These are phyloP conservation scores for Rhinocladiella similis DNA, from an alignment of 2,329 filamentous ascomycete species.

Conservation along the genomic window DNA sequence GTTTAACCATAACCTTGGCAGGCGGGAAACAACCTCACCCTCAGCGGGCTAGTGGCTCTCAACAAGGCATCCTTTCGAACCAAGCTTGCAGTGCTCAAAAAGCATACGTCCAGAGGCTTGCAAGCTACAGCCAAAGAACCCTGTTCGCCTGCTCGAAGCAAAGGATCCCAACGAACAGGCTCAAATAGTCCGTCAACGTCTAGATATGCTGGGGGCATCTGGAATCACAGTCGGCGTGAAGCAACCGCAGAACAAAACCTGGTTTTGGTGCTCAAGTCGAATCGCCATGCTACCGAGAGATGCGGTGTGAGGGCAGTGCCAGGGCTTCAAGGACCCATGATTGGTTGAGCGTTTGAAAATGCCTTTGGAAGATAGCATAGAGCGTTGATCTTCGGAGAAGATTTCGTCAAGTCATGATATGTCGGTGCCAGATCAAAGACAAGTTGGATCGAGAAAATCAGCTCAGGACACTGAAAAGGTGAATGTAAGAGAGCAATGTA, in stretches of 20 bases:
- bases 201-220: background rate
- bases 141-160: background rate
- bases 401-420: too few relatives aligned
- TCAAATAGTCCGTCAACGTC: background rate
- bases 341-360: too few relatives aligned
- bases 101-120: background rate
- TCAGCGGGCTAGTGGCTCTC: background rate
- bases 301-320: too few relatives aligned
- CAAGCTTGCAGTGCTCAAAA: background rate
- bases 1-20: background rate
- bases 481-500: too few relatives aligned
- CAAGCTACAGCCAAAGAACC: background rate
- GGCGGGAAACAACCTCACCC: background rate
- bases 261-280: background rate
- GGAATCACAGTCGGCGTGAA: background rate
- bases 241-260: background rate
- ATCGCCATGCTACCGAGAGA: too few relatives aligned
- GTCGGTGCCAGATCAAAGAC: too few relatives aligned
- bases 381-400: too few relatives aligned
- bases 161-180: background rate
- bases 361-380: too few relatives aligned
- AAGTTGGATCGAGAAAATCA: too few relatives aligned
- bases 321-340: too few relatives aligned
- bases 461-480: too few relatives aligned
- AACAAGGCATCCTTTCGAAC: background rate